Base-by-base conservation (phyloP, 805 yeast species). In the Hanseniaspora singularis region DNA sequence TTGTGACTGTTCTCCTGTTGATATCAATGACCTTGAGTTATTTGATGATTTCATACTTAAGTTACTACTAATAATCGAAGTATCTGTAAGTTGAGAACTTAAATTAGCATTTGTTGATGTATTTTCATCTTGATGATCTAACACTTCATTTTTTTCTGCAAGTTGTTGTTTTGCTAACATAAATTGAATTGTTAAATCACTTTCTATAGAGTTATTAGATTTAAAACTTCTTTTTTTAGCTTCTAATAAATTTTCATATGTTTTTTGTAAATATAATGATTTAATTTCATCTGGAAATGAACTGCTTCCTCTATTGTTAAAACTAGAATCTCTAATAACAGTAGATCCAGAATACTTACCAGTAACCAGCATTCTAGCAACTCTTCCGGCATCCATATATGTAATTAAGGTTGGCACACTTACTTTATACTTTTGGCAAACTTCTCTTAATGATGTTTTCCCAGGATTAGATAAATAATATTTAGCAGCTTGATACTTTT, bases 371-470 rank as follows among this genome's bases (percentile, higher is more conserved):
- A 41, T 40, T 40, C 50, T 47, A 9, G 50, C 44, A 5, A 47
- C 50, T 37, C 50, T 40, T 23, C 46, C 45, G 5, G 50, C 50
- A 23, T 47, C 50, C 50, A 47, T 47, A 23, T 47, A 47, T 8
- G 50, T 47, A 4, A 47, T 47, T 31, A 47, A 32, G 2, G 50
- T 47, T n/a, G 50, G 50, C 5, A 47, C 50, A 40, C 46, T 40
- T 6, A 47, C 30, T 14, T 40, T 47, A 16, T 47, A 36, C 16
- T 37, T 27, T 22, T 47, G 45, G 18, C 50, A 47, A 5, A 47
- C 50, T 30, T 40, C 46, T 40, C 50, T 40, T 19, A 47, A 47
- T 11, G 50, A 47, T 6, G 50, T 47, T 9, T 32, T 40, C 2
- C 37, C 46, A 20, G 50, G 50, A 18, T 47, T 42, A 5, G 16